Percentiles rank a stretch among this genome's conserved stretches.
Evolutionary conservation across 805 yeast genomes (phyloP).

Genomic region (Yamadazyma ubonensis): DNA sequence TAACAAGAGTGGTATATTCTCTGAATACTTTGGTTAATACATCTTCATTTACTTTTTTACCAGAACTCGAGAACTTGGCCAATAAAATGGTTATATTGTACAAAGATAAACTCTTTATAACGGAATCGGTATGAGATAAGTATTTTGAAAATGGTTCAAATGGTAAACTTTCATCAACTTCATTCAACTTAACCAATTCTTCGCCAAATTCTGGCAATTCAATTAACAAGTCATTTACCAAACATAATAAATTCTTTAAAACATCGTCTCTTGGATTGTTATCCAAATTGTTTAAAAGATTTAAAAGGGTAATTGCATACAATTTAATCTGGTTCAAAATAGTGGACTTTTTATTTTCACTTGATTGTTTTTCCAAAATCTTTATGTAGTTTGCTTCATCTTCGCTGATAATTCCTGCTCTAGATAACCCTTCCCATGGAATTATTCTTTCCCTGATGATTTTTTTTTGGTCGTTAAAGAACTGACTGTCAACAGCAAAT

Average conservation of each 20-base stretch:
- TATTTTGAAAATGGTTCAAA: slow-evolving; percentile 52
- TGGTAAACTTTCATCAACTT: slow-evolving; percentile 47
- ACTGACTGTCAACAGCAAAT: slow-evolving; percentile 58
- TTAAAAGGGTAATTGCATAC: slow-evolving; percentile 55
- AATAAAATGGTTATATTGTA: slow-evolving; percentile 54
- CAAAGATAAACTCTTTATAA: slow-evolving; percentile 54
- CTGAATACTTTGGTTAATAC: slow-evolving; percentile 40
- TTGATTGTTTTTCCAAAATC: slow-evolving; percentile 49
- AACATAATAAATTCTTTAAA: slow-evolving; percentile 60
- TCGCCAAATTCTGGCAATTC: slow-evolving; percentile 37
- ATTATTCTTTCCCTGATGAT: slow-evolving; percentile 76
- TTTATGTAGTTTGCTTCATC: slow-evolving; percentile 66
- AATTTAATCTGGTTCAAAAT: slow-evolving; percentile 45
- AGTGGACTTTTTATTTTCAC: slow-evolving; percentile 41
- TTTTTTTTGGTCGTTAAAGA: slow-evolving; percentile 61
- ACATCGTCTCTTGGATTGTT: slow-evolving; percentile 57
- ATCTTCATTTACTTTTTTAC: slow-evolving; percentile 33
- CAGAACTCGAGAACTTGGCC: slow-evolving; percentile 22
- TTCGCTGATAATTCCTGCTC: slow-evolving; percentile 64
- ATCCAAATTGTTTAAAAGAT: slow-evolving; percentile 49
- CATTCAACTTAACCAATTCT: slow-evolving; percentile 43
- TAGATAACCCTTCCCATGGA: slow-evolving; percentile 89
- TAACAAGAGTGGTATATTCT: slow-evolving; percentile 31
- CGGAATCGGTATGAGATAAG: slow-evolving; percentile 54
- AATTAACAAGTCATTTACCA: slow-evolving; percentile 55